Evolutionary conservation across 2,329 filamentous ascomycete genomes (phyloP).

Genomic region (Fusarium heterosporum): DNA sequence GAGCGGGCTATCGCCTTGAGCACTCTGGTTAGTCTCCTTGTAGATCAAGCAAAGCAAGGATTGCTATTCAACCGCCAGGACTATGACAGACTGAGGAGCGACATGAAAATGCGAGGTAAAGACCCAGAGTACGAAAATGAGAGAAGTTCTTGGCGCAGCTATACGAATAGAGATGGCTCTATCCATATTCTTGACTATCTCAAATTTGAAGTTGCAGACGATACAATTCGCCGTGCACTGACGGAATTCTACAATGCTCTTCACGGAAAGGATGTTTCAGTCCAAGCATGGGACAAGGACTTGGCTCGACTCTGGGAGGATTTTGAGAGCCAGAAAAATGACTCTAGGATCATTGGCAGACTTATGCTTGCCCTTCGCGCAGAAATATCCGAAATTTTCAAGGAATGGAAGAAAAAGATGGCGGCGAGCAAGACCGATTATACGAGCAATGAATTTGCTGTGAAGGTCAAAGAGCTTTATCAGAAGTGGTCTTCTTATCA

Average conservation of each 20-base stretch:
- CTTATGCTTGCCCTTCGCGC: conserved; percentile 52
- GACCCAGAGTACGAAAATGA: conserved; percentile 61
- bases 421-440: conserved; percentile 25
- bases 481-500: conserved; percentile 58
- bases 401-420: conserved; percentile 52
- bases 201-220: conserved; percentile 65
- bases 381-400: conserved; percentile 48
- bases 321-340: conserved; percentile 49
- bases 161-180: conserved; percentile 35
- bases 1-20: conserved; percentile 61
- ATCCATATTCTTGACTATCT: conserved; percentile 72
- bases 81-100: conserved; percentile 18
- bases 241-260: conserved; percentile 48
- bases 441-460: conserved; percentile 47
- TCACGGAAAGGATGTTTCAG: conserved; percentile 17
- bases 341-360: conserved; percentile 46
- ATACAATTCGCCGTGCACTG: conserved; percentile 55
- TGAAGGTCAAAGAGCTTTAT: conserved; percentile 53
- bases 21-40: conserved; percentile 63
- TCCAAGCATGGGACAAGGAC: conserved; percentile 54
- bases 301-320: conserved; percentile 50
- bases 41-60: conserved; percentile 70
- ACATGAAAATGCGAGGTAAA: conserved; percentile 42
- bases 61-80: conserved; percentile 57
- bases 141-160: conserved; percentile 41